Conservation (phyloP, 2,329 filamentous ascomycete species). For the Alternaria dauci region DNA sequence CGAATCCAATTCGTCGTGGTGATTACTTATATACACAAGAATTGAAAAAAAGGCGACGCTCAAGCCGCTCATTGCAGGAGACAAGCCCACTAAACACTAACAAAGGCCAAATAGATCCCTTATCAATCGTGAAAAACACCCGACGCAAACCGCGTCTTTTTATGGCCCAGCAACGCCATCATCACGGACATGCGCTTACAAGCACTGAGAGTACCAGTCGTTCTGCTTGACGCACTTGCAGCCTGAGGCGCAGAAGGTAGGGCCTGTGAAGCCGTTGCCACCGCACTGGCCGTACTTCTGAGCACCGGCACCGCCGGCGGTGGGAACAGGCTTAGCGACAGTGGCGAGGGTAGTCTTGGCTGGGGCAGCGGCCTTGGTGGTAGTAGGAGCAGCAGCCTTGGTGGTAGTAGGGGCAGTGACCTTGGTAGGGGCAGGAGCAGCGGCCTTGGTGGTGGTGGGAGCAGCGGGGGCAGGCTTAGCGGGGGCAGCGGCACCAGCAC, state of each 20-base stretch:
- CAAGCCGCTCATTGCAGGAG: conserved; percentile 12
- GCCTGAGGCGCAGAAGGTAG: conserved; percentile 53
- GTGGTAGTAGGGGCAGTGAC: conserved; percentile 8
- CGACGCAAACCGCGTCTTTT: conserved; percentile 1
- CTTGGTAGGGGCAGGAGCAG: conserved; percentile 21
- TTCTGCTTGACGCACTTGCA: conserved; percentile 53
- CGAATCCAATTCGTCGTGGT: conserved; percentile 9
- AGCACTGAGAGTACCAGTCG: conserved; percentile 59
- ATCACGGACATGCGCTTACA: conserved; percentile 22
- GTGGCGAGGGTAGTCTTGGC: conserved; percentile 35
- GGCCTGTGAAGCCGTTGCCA: conserved; percentile 54
- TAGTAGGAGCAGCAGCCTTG: conserved; percentile 12
- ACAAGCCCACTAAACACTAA: conserved; percentile 20
- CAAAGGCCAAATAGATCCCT: background rate
- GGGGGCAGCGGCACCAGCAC: conserved; percentile 25
- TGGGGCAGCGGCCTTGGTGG: conserved; percentile 14
- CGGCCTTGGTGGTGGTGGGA: conserved; percentile 8
- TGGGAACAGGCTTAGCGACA: conserved; percentile 27
- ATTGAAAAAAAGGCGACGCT: conserved; percentile 19
- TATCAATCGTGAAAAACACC: background rate
- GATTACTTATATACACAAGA: conserved; percentile 29
- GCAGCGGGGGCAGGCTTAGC: conserved; percentile 23
- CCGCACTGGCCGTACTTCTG: conserved; percentile 57
- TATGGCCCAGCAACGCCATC: background rate
- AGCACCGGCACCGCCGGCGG: conserved; percentile 29